phyloP scores from a whole-genome alignment of 169 alveolate genomes.

The Toxoplasma gondii region DNA sequence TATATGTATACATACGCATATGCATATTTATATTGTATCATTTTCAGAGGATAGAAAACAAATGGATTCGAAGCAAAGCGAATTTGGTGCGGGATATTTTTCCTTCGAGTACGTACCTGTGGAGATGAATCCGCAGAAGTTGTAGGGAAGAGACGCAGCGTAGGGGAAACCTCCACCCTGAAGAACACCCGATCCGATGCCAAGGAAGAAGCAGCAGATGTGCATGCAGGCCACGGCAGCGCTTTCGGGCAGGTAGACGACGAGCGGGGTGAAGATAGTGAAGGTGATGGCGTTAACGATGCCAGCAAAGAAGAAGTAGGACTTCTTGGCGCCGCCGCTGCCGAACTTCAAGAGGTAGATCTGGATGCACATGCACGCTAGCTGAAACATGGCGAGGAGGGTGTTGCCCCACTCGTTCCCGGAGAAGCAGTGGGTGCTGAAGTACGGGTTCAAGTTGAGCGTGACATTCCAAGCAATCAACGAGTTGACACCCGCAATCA shows the following conservation, averaged over 20 bases:
- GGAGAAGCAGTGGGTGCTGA: conserved; percentile 21
- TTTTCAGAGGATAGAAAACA: too few relatives aligned
- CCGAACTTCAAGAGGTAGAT: not conserved
- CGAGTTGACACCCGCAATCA: conserved; percentile 35
- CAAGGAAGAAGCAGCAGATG: conserved; percentile 34
- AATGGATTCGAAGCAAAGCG: too few relatives aligned
- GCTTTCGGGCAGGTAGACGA: not conserved
- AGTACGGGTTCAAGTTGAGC: conserved; percentile 49
- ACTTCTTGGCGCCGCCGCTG: not conserved
- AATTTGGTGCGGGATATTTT: too few relatives aligned
- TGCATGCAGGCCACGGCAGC: conserved; percentile 41
- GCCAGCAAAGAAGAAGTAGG: not conserved
- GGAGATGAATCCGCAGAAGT: conserved; percentile 23
- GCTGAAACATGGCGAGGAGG: conserved; percentile 40
- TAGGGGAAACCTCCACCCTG: conserved; percentile 58
- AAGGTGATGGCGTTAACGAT: not conserved
- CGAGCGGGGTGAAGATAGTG: not conserved
- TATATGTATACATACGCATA: too few relatives aligned
- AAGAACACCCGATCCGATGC: conserved; percentile 36
- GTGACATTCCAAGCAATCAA: conserved; percentile 49
- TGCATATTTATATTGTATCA: too few relatives aligned
- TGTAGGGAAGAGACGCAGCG: conserved; percentile 28
- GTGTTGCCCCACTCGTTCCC: conserved; percentile 57
- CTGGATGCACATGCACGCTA: conserved; percentile 19
- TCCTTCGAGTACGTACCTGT: not conserved